Evolutionary conservation across 108 stramenopile species (phyloP), one percentile per base, ranked within the genome.

Genomic region (Cylindrotheca closterium): DNA sequence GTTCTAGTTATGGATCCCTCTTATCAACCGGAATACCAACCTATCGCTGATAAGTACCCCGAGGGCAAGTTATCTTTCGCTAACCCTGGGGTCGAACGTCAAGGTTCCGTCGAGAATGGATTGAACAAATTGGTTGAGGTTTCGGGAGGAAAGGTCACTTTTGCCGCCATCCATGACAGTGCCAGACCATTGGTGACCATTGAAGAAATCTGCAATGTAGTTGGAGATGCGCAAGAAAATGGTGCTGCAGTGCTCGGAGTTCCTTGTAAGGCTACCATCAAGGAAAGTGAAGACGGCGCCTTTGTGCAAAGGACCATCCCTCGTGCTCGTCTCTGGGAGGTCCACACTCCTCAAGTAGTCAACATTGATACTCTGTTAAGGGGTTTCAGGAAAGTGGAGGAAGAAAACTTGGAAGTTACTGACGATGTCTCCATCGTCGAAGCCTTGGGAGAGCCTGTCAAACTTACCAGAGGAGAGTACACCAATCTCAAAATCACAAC

Each of bases 401-500:
- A 51, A 58, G 89, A 96, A 57, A 62, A 74, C 34, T 74, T 90
- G 78, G 92, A 94, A 62, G 95, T 97, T 0, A 97, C 96, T 23
- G 96, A 97, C 71, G 96, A 97, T 77, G 96, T 96, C 12, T 91
- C 89, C 28, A 91, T 97, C 51, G 85, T 97, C n/a, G 96, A 97
- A 78, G 84, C 86, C 21, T 69, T 97, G 65, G 92, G 91, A 28
- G 86, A 90, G 65, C 87, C 92, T 45, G 96, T 97, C 31, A 94
- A 95, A 55, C 71, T 97, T 58, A 97, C 96, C 15, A 60, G 74
- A 58, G 96, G 96, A 50, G 94, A 97, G 70, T 97, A 97, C 71
- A 95, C 95, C 7, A 97, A 97, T 80, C 67, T 97, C 12, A 97
- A 97, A 82, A 92, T 97, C 48, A 97, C 96, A 0, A 97, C 96